These are phyloP conservation scores for Dendrothele bispora DNA, from an alignment of 768 basidiomycete genomes.

Conservation along the genomic window DNA sequence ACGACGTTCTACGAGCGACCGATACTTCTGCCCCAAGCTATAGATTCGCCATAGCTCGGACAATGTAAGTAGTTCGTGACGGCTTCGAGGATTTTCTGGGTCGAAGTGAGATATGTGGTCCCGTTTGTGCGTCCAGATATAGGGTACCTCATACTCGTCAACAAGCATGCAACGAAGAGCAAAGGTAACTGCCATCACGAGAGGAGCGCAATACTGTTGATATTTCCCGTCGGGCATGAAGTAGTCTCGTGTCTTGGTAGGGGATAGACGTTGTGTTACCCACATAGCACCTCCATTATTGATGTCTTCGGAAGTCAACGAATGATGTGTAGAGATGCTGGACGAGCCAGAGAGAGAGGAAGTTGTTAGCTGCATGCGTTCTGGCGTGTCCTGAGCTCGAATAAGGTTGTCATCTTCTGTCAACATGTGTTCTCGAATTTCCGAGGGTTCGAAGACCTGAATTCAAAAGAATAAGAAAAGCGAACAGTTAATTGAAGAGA, in stretches of 20 bases:
- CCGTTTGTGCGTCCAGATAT: slow-evolving; percentile 90
- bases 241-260: slow-evolving; percentile 68
- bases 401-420: slow-evolving; percentile 95
- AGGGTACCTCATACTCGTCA: slow-evolving; percentile 90
- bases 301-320: slow-evolving; percentile 71
- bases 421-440: slow-evolving; percentile 85
- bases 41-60: slow-evolving; percentile 92
- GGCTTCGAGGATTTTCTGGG: slow-evolving; percentile 56
- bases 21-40: slow-evolving; percentile 84
- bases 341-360: slow-evolving; percentile 76
- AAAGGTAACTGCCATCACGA: slow-evolving; percentile 78
- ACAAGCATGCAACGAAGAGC: slow-evolving; percentile 83
- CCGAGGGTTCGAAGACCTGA: slow-evolving; percentile 97
- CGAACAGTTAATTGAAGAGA: slow-evolving; percentile 9
- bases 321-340: slow-evolving; percentile 57
- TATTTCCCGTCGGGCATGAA: slow-evolving; percentile 65
- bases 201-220: slow-evolving; percentile 57
- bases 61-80: slow-evolving; percentile 69
- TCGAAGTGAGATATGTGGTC: slow-evolving; percentile 90
- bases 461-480: slow-evolving; percentile 8
- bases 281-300: slow-evolving; percentile 76
- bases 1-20: slow-evolving; percentile 79
- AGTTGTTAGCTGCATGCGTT: slow-evolving; percentile 90
- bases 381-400: slow-evolving; percentile 86
- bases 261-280: slow-evolving; percentile 81